Conservation (phyloP, 176 grass and related monocot species). For the Eleusine coracana region DNA sequence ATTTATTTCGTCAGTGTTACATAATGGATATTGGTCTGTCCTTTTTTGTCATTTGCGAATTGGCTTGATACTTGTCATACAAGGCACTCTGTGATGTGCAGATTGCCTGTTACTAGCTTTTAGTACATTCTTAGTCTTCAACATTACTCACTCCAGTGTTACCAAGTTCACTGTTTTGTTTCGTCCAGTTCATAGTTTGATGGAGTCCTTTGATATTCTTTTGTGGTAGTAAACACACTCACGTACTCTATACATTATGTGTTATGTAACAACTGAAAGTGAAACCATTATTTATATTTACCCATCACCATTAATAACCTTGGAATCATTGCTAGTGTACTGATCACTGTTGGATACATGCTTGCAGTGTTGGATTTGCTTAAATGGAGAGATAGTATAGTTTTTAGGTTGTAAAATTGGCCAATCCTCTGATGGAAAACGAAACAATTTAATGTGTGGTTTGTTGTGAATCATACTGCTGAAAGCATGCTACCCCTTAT, state of each 20-base stretch:
- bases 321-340: not conserved
- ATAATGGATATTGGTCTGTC: not conserved
- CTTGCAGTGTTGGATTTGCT: not conserved
- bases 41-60: slow-evolving; percentile 6
- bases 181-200: slow-evolving; percentile 6
- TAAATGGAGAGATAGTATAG: not conserved
- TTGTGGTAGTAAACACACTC: slow-evolving; percentile 10
- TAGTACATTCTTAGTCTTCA: too few relatives aligned
- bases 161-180: slow-evolving; percentile 23
- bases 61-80: not conserved
- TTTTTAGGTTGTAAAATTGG: not conserved
- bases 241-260: not conserved
- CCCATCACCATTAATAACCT: not conserved
- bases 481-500: slow-evolving; percentile 4
- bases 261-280: not conserved
- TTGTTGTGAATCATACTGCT: slow-evolving; percentile 8
- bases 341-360: not conserved
- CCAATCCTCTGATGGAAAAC: not conserved
- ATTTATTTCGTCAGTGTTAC: not conserved
- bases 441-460: not conserved
- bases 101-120: not conserved
- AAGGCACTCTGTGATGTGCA: not conserved
- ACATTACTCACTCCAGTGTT: too few relatives aligned
- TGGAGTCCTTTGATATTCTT: slow-evolving; percentile 17
- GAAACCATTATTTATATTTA: not conserved